phyloP scores from a whole-genome alignment of 257 asterid species.

The Leonotis leonurus region DNA sequence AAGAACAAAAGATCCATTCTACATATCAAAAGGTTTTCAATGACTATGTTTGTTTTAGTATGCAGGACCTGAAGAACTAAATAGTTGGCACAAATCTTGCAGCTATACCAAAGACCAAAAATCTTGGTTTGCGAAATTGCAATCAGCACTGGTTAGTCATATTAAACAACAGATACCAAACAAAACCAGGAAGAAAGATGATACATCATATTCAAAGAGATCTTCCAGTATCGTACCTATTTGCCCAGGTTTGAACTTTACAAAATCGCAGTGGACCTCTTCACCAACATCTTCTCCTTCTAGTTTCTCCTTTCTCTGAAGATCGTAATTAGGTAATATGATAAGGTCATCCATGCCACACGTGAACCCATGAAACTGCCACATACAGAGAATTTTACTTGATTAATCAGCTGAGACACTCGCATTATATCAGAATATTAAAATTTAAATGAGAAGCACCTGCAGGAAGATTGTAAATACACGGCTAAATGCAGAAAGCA shows the following conservation, averaged over 20 bases:
- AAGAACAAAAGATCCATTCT: too few relatives aligned
- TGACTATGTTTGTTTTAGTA: too few relatives aligned
- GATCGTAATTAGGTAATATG: slow-evolving; percentile 65
- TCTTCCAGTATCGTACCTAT: slow-evolving; percentile 45
- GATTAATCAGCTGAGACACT: slow-evolving; percentile 15
- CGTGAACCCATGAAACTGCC: slow-evolving; percentile 86
- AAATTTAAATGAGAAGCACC: slow-evolving; percentile 38
- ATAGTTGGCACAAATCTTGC: too few relatives aligned
- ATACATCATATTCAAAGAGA: slow-evolving; percentile 1
- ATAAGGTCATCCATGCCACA: slow-evolving; percentile 95
- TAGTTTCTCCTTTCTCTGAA: slow-evolving; percentile 72
- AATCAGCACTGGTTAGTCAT: not conserved
- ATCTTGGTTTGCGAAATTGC: not conserved
- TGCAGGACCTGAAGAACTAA: too few relatives aligned
- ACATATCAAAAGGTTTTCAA: too few relatives aligned
- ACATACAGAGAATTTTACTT: slow-evolving; percentile 15
- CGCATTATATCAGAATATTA: not conserved
- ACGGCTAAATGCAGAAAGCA: slow-evolving; percentile 90
- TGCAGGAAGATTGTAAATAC: slow-evolving; percentile 81
- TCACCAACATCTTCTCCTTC: slow-evolving; percentile 92
- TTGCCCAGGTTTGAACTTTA: slow-evolving; percentile 73
- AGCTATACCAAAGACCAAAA: too few relatives aligned
- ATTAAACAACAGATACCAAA: not conserved
- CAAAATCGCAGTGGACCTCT: slow-evolving; percentile 91
- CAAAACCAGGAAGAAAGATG: slow-evolving; percentile 9